Base-by-base conservation (phyloP, 148 eudicot species). In the Amaranthus hypochondriacus region DNA sequence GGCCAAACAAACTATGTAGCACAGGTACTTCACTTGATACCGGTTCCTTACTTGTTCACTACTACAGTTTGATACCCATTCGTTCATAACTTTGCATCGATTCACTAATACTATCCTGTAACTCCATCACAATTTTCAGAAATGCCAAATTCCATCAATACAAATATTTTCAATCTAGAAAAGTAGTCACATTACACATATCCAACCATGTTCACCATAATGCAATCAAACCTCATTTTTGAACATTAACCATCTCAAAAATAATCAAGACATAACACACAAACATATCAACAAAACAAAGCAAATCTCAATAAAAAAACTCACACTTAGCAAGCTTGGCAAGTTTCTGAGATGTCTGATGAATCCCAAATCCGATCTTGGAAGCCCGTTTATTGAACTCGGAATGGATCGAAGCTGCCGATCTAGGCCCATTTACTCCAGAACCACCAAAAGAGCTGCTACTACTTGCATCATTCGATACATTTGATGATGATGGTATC, bases 291-390 rank as follows among this genome's bases (percentile, higher is more conserved):
- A 2, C 43, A 66, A 21, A 14, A 4, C 7, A 48, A 56, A 56
- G 46, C 46, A 9, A 68, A 51, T 43, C 12, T 39, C 9, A 7
- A 48, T 14, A 18, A 18, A 18, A 28, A 6, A 44, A 76, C 93
- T 83, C 70, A 91, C 97, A 85, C 84, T 88, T 86, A 1, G 97
- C 90, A 14, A 92, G 92, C 83, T 88, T 92, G 4, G 90, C 66
- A 5, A 92, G 94, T 77, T 89, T 89, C 90, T 92, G 94, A 10
- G 92, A 88, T 49, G 94, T 88, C 75, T 89, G 97, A 52, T 92
- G 94, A 50, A 92, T 92, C 15, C 84, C 94, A 13, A 81, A 80
- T 74, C 92, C 94, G 58, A 92, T 89, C 68, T 85, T 88, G 3
- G 94, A 86, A 4, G 94, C 97, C 74, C 92, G 81, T 72, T 81